Evolutionary conservation across 140 eudicot species (phyloP).

Genomic region (Flaveria floridana): DNA sequence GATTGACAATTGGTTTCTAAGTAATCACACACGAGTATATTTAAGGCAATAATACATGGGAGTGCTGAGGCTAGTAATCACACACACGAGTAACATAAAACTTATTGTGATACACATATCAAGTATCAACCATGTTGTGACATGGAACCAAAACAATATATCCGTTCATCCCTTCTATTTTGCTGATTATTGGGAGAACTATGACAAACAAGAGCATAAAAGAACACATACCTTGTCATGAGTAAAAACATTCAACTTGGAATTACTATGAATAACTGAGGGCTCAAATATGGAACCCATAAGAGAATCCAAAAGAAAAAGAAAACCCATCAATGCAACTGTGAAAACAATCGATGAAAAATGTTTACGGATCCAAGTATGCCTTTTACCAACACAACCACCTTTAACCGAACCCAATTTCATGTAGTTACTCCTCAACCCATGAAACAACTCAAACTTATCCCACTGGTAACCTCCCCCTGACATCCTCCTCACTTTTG

Average conservation of each 20-base stretch:
- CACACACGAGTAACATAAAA: neutral
- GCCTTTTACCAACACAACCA: conserved; percentile 47
- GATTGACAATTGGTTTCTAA: conserved; percentile 12
- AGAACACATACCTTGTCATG: conserved; percentile 47
- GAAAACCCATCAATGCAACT: conserved; percentile 45
- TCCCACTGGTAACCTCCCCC: conserved; percentile 42
- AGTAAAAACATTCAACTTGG: conserved; percentile 33
- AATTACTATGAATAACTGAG: conserved; percentile 32
- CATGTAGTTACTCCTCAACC: conserved; percentile 45
- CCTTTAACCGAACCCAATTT: conserved; percentile 48
- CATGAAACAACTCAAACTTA: conserved; percentile 39
- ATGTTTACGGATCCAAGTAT: conserved; percentile 52
- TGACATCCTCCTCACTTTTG: conserved; percentile 33
- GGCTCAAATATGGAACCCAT: conserved; percentile 59
- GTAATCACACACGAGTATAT: neutral
- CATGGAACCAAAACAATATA: neutral
- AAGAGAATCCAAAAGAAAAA: conserved; percentile 69
- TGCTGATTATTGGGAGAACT: neutral
- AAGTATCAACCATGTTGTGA: no score
- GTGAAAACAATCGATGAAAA: conserved; percentile 59
- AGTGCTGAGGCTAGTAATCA: conserved; percentile 8
- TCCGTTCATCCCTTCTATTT: neutral
- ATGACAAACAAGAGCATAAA: conserved; percentile 14
- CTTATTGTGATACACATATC: neutral
- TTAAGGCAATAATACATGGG: neutral